Evolutionary conservation across 306 rosid species (phyloP).

Genomic region (Vigna nakashimae): DNA sequence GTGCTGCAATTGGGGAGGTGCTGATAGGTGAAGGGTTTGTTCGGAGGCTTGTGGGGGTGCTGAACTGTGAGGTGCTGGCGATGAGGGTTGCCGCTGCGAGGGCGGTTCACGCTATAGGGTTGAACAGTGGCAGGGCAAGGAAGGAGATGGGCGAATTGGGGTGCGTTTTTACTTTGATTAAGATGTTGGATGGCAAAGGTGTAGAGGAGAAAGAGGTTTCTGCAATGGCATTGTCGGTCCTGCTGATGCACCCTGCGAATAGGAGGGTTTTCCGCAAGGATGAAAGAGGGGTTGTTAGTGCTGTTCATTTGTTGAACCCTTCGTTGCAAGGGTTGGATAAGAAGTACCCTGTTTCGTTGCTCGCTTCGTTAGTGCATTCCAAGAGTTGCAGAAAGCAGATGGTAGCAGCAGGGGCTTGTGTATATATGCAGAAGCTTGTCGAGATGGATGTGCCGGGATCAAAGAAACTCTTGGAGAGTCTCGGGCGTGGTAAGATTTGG

Average conservation of each 20-base stretch:
- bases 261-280: slow-evolving; percentile 68
- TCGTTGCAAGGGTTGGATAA: slow-evolving; percentile 70
- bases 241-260: slow-evolving; percentile 56
- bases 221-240: slow-evolving; percentile 71
- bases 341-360: slow-evolving; percentile 77
- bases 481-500: slow-evolving; percentile 89
- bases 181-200: slow-evolving; percentile 92
- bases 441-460: slow-evolving; percentile 82
- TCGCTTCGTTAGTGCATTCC: slow-evolving; percentile 66
- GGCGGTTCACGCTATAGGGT: slow-evolving; percentile 73
- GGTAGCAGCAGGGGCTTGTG: slow-evolving; percentile 79
- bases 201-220: slow-evolving; percentile 84
- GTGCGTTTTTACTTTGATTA: slow-evolving; percentile 62
- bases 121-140: slow-evolving; percentile 58
- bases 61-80: slow-evolving; percentile 75
- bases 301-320: slow-evolving; percentile 82
- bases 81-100: slow-evolving; percentile 74
- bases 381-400: slow-evolving; percentile 81
- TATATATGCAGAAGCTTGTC: slow-evolving; percentile 71
- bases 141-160: slow-evolving; percentile 91
- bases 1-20: slow-evolving; percentile 59
- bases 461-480: slow-evolving; percentile 81
- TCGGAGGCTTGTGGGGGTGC: slow-evolving; percentile 55
- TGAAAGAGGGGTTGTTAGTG: slow-evolving; percentile 69
- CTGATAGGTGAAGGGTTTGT: slow-evolving; percentile 69